Evolutionary conservation across 805 yeast genomes (phyloP), one percentile per base, ranked within the genome.

Genomic region (Dipodascus geniculatus): DNA sequence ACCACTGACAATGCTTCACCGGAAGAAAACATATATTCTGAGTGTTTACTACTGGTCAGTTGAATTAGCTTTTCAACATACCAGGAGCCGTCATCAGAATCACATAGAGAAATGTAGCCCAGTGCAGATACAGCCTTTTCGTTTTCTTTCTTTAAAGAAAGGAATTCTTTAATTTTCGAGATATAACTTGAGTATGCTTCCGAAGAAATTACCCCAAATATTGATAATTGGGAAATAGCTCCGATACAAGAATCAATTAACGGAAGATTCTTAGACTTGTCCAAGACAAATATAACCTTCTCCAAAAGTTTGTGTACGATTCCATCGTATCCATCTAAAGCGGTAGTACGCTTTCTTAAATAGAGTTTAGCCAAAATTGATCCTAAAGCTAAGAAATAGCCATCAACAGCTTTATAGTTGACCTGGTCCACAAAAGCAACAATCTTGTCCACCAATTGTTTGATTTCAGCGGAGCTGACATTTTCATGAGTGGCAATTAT

Each of bases 1-100:
- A 85, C 61, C 14, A 87, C 72, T 23, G 86, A 74, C 19, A 90
- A 68, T 0, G 96, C 89, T 64, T 91, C 98, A 52, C 98, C 97
- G 49, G 83, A 76, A 0, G 88, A 75, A 59, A 91, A 87, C 20
- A 84, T 68, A 51, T 73, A 78, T 56, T 91, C 97, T n/a, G 80
- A 72, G 56, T 85, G 87, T 57, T 85, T 87, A 0, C 88, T 77
- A 33, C 56, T 64, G 63, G 84, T 82, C 0, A 85, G 74, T 2
- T 78, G 82, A 59, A 74, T 81, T 1, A 88, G 61, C 1, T 67
- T 59, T 6, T 71, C 64, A 48, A 83, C 77, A 53, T 71, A 72
- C 1, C 58, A 56, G 6, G 59, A 56, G 3, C 66, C 50, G 16
- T 52, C 55, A 3, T 69, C 73, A 4, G 57, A 60, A 3, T 60